These are phyloP conservation scores for Metschnikowia matae DNA, from an alignment of 805 yeast genomes.

Conservation along the genomic window DNA sequence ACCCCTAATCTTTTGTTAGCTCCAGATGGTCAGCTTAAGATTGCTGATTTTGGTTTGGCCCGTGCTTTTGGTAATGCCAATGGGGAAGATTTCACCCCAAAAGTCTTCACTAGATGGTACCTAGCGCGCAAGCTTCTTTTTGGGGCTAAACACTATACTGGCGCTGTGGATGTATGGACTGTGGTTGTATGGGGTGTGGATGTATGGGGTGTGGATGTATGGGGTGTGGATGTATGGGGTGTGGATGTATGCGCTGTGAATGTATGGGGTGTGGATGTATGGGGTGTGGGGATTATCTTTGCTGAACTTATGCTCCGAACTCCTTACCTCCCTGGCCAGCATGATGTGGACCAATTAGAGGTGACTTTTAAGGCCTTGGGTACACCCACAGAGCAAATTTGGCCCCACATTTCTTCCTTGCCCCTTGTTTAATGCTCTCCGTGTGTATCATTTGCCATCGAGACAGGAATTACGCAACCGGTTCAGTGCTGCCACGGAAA, in stretches of 20 bases:
- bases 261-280: no score
- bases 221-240: no score
- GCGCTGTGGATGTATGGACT: slow-evolving; percentile 44
- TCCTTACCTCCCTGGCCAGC: slow-evolving; percentile 91
- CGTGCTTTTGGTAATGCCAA: slow-evolving; percentile 71
- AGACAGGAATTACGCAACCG: slow-evolving; percentile 74
- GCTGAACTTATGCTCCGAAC: slow-evolving; percentile 94
- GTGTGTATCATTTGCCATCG: slow-evolving; percentile 79
- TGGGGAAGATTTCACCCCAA: slow-evolving; percentile 78
- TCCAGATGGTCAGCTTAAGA: slow-evolving; percentile 81
- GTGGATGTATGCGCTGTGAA: no score
- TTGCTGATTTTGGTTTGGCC: slow-evolving; percentile 98
- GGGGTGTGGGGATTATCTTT: slow-evolving; percentile 67
- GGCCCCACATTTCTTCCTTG: slow-evolving; percentile 85
- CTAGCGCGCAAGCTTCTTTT: slow-evolving; percentile 64
- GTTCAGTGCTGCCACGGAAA: slow-evolving; percentile 86
- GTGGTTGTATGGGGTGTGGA: no score
- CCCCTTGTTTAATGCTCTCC: slow-evolving; percentile 72
- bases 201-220: no score
- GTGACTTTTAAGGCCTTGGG: slow-evolving; percentile 96
- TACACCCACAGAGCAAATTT: slow-evolving; percentile 84
- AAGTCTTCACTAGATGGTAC: slow-evolving; percentile 97
- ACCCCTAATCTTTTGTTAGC: slow-evolving; percentile 80
- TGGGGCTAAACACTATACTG: slow-evolving; percentile 43
- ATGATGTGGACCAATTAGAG: slow-evolving; percentile 84